A percentile compares a stretch with the other conserved stretches of the same genome.
Conservation (phyloP, 2,329 filamentous ascomycete genomes). For the Myriosclerotinia duriaeana region DNA sequence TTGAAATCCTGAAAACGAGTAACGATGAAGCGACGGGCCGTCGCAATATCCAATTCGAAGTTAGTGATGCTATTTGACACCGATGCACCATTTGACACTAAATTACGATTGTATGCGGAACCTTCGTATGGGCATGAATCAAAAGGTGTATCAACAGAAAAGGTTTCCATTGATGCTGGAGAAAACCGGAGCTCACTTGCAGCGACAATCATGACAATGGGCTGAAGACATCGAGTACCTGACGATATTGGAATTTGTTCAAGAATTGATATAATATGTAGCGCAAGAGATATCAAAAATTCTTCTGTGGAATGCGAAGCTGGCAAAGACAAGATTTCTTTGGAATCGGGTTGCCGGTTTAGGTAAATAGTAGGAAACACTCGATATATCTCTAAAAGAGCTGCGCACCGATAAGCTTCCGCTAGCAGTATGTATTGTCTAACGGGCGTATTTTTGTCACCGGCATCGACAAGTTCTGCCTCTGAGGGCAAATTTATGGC, state of each 20-base stretch:
- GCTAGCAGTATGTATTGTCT: slow-evolving; percentile 38
- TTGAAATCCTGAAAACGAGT: slow-evolving; percentile 36
- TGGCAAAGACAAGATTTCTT: slow-evolving; percentile 26
- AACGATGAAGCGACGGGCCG: slow-evolving; percentile 33
- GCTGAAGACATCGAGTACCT: slow-evolving; percentile 37
- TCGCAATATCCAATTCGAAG: slow-evolving; percentile 36
- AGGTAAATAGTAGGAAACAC: slow-evolving; percentile 34
- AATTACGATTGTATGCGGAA: not conserved
- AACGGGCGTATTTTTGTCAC: slow-evolving; percentile 38
- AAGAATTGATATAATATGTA: slow-evolving; percentile 36
- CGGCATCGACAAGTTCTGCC: slow-evolving; percentile 34
- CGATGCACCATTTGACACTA: slow-evolving; percentile 11
- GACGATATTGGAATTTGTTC: slow-evolving; percentile 33
- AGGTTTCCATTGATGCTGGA: slow-evolving; percentile 11
- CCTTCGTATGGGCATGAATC: not conserved
- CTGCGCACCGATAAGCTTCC: slow-evolving; percentile 37
- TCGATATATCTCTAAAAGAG: slow-evolving; percentile 36
- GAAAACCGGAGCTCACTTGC: slow-evolving; percentile 35
- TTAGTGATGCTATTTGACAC: slow-evolving; percentile 33
- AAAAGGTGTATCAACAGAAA: slow-evolving; percentile 16
- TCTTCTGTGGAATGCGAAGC: slow-evolving; percentile 30
- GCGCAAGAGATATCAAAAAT: slow-evolving; percentile 36
- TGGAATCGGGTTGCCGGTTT: slow-evolving; percentile 21
- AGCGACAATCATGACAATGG: slow-evolving; percentile 35
- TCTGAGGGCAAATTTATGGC: slow-evolving; percentile 32